phyloP scores from a whole-genome alignment of 2,329 filamentous ascomycete species.

The Cladophialophora carrionii region DNA sequence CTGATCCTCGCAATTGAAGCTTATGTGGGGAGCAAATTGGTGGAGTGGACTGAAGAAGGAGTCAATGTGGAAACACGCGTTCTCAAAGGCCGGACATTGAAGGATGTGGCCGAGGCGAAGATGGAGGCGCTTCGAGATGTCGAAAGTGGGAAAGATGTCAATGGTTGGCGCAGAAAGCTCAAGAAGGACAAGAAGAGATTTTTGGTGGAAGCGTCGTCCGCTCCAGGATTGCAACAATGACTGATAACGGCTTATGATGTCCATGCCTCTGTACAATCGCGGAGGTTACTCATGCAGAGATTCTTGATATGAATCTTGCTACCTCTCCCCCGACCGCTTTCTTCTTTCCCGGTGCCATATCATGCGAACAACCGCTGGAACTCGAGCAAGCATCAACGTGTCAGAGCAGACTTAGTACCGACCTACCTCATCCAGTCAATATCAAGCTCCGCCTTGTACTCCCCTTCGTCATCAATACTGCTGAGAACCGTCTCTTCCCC shows the following conservation, averaged over 20 bases:
- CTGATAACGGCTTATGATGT: background rate
- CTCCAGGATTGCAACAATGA: background rate
- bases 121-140: slow-evolving; percentile 87
- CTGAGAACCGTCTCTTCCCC: slow-evolving; percentile 37
- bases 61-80: slow-evolving; percentile 94
- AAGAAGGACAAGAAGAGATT: slow-evolving; percentile 34
- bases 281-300: background rate
- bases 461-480: slow-evolving; percentile 38
- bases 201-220: background rate
- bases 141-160: slow-evolving; percentile 87
- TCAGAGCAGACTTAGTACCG: background rate
- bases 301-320: background rate
- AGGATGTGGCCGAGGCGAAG: slow-evolving; percentile 93
- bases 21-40: slow-evolving; percentile 79
- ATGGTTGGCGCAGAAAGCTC: slow-evolving; percentile 70
- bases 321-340: background rate
- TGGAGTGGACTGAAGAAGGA: slow-evolving; percentile 81
- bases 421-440: slow-evolving; percentile 38
- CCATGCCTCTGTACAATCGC: background rate
- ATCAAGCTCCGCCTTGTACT: slow-evolving; percentile 39
- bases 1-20: slow-evolving; percentile 88
- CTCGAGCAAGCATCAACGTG: background rate
- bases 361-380: background rate
- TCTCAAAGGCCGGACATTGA: slow-evolving; percentile 74
- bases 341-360: background rate